These are phyloP conservation scores for Tricholoma sp. DNA, from an alignment of 768 basidiomycete species.

Conservation along the genomic window DNA sequence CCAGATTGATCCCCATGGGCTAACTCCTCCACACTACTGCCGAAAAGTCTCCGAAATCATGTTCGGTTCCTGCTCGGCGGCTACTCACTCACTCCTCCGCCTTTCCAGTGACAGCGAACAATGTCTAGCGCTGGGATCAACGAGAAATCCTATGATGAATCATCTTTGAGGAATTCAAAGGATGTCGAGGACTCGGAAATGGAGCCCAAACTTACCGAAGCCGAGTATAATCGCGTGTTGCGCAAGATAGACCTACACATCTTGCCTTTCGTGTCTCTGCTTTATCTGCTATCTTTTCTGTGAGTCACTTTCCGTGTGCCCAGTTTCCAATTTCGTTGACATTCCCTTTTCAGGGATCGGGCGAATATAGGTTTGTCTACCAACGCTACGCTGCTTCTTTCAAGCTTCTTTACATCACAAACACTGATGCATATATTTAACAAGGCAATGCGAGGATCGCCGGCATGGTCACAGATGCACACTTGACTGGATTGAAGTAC, in stretches of 20 bases:
- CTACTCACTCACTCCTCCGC: neutral
- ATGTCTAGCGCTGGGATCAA: neutral
- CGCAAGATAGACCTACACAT: conserved; percentile 42
- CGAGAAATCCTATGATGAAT: conserved; percentile 5
- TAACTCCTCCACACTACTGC: no score
- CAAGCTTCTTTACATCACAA: neutral
- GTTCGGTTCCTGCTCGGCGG: no score
- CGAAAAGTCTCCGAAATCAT: no score
- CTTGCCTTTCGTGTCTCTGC: conserved; percentile 37
- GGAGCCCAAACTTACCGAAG: conserved; percentile 12
- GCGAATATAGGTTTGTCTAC: conserved; percentile 25
- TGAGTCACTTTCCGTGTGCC: conserved; percentile 19
- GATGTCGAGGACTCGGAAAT: neutral
- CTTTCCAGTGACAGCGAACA: neutral
- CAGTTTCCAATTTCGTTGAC: neutral
- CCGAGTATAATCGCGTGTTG: conserved; percentile 22
- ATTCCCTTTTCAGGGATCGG: conserved; percentile 22
- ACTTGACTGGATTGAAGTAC: conserved; percentile 27
- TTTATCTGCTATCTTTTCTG: conserved; percentile 44
- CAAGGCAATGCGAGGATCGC: conserved; percentile 28
- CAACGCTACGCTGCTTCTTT: neutral
- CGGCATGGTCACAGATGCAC: conserved; percentile 25
- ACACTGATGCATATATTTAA: neutral
- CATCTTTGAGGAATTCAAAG: neutral
- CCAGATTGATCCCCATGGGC: no score